Evolutionary conservation across 495 filamentous ascomycete species (phyloP), one percentile per base, ranked within the genome.

Genomic region (Trichoderma orchidacearum): DNA sequence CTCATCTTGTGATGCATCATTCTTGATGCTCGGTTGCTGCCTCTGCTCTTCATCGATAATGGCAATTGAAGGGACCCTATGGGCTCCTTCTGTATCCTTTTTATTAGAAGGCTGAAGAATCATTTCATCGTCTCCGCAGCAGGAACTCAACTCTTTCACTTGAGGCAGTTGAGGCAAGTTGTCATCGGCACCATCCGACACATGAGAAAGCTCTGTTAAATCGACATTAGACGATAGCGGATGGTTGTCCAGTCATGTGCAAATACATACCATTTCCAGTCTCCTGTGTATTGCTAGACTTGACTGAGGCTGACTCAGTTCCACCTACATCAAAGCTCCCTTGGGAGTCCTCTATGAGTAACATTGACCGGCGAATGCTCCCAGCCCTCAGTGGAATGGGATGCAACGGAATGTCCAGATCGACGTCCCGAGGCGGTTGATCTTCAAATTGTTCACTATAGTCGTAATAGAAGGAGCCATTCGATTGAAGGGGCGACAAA

Each of bases 371-470:
- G 48, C 59, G 64, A 25, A 59, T 63, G 51, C 65, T 66, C 15
- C 60, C 30, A 27, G 53, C 61, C n/a, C 60, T 66, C n/a, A 66
- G 68, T 27, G 67, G 68, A 1, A 71, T 57, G 9, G 74, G 66
- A 1, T 60, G 63, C 8, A 76, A 59, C n/a, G 66, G 63, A 6
- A 61, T 59, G 29, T 61, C 51, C 18, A 32, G 8, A 13, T 53
- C 28, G 9, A 21, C 11, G 13, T 32, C 30, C 28, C 28, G 31
- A 18, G 57, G 9, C 11, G 55, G 60, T 50, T 60, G 38, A 9
- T 63, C 57, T 18, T 74, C 74, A 59, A 78, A 79, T 25, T 69
- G 70, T 61, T 79, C 76, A 3, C 74, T 76, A 59, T 78, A 79
- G 60, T 79, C 77, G 62, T 78, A 79, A 58, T 73, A 78, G 23